These are phyloP conservation scores for Acanthamoeba triangularis DNA, from an alignment of 208 protist species.

Conservation along the genomic window DNA sequence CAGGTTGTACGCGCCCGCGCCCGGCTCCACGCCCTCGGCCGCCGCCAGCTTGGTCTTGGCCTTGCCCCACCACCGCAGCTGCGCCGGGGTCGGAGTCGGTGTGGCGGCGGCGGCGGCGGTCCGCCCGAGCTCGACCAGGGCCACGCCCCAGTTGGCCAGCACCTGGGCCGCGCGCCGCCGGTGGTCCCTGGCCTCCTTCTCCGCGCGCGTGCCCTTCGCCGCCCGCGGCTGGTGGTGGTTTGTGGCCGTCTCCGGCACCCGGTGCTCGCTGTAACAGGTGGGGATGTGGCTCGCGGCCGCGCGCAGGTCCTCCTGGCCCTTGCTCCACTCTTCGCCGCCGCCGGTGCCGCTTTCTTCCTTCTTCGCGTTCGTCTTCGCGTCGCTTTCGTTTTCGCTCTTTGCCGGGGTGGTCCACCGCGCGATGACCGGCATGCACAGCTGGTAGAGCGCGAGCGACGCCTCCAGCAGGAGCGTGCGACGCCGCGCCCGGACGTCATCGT, in stretches of 20 bases:
- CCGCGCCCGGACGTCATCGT: neutral
- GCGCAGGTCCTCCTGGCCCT: slow-evolving; percentile 54
- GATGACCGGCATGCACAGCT: slow-evolving; percentile 33
- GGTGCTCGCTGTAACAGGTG: neutral
- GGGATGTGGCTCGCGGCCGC: neutral
- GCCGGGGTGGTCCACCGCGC: neutral
- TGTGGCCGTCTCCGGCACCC: neutral
- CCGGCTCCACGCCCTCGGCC: neutral
- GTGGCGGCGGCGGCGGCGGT: neutral
- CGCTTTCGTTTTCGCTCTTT: neutral
- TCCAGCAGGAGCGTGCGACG: neutral
- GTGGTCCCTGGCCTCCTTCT: neutral
- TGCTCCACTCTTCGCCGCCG: neutral
- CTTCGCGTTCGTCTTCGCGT: neutral
- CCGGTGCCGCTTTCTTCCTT: neutral
- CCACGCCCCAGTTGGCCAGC: slow-evolving; percentile 63
- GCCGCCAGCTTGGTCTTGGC: slow-evolving; percentile 18
- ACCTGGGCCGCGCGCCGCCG: neutral
- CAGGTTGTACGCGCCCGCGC: slow-evolving; percentile 51
- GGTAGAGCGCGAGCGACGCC: slow-evolving; percentile 3
- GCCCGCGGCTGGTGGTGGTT: neutral
- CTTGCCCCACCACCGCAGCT: slow-evolving; percentile 1
- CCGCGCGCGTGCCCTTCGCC: neutral
- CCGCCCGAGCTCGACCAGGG: slow-evolving; percentile 16
- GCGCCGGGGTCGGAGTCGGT: neutral